Percentiles rank a stretch among this genome's conserved stretches.
Conservation (phyloP, 805 yeast species). For the Sugiyamaella boreocaroliniensis region DNA sequence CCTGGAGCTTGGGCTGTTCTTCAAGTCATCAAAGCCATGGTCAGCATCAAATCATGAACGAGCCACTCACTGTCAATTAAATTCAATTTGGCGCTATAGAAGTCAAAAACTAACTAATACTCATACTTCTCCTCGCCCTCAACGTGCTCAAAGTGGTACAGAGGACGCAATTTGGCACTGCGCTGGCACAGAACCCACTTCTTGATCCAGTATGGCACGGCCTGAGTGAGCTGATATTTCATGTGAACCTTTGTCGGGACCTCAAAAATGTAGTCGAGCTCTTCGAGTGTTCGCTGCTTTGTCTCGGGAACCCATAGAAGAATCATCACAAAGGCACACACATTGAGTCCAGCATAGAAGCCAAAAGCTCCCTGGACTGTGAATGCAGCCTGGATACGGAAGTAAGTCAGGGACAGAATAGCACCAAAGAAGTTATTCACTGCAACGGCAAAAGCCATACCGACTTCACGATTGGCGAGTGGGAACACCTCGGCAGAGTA, state of each 20-base stretch:
- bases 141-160: conserved; percentile 12
- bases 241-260: conserved; percentile 51
- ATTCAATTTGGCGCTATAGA: not conserved
- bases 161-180: conserved; percentile 6
- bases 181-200: conserved; percentile 9
- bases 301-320: conserved; percentile 56
- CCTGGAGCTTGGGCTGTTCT: conserved; percentile 66
- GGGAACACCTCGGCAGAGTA: conserved; percentile 75
- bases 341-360: conserved; percentile 80
- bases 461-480: conserved; percentile 66
- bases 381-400: conserved; percentile 58
- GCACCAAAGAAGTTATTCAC: conserved; percentile 50
- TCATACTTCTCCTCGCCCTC: not conserved
- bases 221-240: conserved; percentile 30
- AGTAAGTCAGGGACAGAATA: conserved; percentile 67
- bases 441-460: conserved; percentile 59
- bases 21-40: conserved; percentile 1
- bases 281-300: conserved; percentile 63
- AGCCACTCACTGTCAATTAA: not conserved
- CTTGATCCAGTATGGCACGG: conserved; percentile 13
- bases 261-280: conserved; percentile 60
- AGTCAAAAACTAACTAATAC: not conserved
- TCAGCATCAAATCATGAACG: not conserved
- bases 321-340: conserved; percentile 60
- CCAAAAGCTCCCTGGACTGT: conserved; percentile 80